Evolutionary conservation across 2,329 filamentous ascomycete species (phyloP), one percentile per base, ranked within the genome.

Genomic region (Ophiostoma sp.): DNA sequence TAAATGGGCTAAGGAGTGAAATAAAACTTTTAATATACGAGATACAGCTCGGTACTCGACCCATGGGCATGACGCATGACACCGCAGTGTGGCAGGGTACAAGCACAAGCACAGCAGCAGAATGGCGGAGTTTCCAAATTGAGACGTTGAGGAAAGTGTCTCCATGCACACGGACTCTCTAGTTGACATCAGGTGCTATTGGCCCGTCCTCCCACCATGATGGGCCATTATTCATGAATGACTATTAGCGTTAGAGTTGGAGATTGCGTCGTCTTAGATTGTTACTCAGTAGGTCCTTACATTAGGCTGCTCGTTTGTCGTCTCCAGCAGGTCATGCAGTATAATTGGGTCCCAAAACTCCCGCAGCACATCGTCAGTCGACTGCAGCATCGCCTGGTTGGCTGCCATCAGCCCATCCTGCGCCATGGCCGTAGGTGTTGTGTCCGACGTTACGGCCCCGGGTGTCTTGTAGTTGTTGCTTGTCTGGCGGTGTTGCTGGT

Each of bases 311-410:
- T 67, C 64, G 23, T 20, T 69, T n/a, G 68, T 57, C 2, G 31
- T 62, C 33, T 69, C 64, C 11, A 69, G 68, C 64, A 69, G 64
- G 27, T 69, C 68, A n/a, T 69, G 68, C 8, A 69, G 33, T n/a
- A 69, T 67, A 20, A 69, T 67, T 11, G 68, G 68, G n/a, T 69
- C 68, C 68, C 68, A 69, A 33, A 69, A 69, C 68, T 69, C 62
- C 41, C 44, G 68, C 23, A 69, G 48, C 13, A 69, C 41, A 15
- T 69, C 68, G 62, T 69, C 68, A 5, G 68, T 67, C 44, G 68
- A 69, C 23, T 69, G 68, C 35, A 66, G 62, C 20, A 27, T 27
- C 4, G 52, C 15, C n/a, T 27, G n/a, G 10, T 27, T 57, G 23
- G 52, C 23, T 23, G 52, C 52, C 23, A 57, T 57, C 1, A 57